Evolutionary conservation across 1,139 yeast species (phyloP), one percentile per base, ranked within the genome.

Genomic region (Taphrina wiesneri): DNA sequence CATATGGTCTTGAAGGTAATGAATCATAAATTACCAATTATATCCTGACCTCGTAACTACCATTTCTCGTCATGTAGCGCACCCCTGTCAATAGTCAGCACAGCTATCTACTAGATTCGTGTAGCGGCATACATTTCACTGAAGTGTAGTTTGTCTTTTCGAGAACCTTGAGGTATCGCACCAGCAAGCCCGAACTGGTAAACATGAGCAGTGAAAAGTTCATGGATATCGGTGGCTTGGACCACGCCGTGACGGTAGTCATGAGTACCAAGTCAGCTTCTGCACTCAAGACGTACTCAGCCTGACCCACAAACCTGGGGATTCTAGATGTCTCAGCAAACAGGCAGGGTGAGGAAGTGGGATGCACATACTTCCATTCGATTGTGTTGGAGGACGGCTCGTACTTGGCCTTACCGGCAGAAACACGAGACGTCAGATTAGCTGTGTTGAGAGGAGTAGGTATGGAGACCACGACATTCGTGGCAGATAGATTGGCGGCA

Each of bases 1-100:
- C n/a, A n/a, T n/a, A n/a, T n/a, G n/a, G n/a, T n/a, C n/a, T n/a
- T n/a, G n/a, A n/a, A n/a, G n/a, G n/a, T n/a, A n/a, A n/a, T n/a
- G n/a, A n/a, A n/a, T n/a, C n/a, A n/a, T n/a, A n/a, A n/a, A n/a
- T n/a, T n/a, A n/a, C n/a, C n/a, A 9, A 30, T 70, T 75, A 87
- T 69, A 86, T 86, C 68, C 96, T 79, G 15, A 90, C 81, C 70
- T 90, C 97, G 72, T 89, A 90, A 4, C 88, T 83, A 0, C 96
- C 96, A 0, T 92, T 86, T 69, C 81, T 83, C 0, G 92, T 83
- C 21, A 83, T 75, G 75, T 92, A 92, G 72, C 89, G 84, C 54
- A 91, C 95, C 96, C 64, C 59, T 54, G 39, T 13, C 1, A 13
- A 7, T 3, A 11, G 1, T 39, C 26, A 96, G 90, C 74, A 90